Conservation (phyloP, 83 land plant species). For the Larix sibirica region DNA sequence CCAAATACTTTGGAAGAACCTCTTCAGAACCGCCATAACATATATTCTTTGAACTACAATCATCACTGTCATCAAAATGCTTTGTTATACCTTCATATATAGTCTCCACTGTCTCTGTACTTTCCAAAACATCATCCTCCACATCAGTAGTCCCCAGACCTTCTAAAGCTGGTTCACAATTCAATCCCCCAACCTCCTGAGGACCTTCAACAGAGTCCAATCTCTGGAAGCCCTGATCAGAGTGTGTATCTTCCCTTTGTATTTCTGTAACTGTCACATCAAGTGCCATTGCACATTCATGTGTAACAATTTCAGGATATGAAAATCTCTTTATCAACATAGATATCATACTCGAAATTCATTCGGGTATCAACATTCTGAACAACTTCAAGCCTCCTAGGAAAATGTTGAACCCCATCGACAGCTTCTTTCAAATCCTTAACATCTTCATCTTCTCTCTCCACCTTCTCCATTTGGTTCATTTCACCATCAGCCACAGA, state of each 20-base stretch:
- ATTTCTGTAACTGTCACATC: conserved; percentile 1
- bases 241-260: neutral
- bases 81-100: too few species aligned
- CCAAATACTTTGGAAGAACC: too few species aligned
- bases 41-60: too few species aligned
- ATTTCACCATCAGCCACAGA: conserved; percentile 1
- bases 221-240: conserved; percentile 2
- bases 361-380: neutral
- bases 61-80: too few species aligned
- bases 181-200: neutral
- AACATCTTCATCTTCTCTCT: neutral
- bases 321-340: conserved; percentile 1
- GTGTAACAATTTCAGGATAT: conserved; percentile 2
- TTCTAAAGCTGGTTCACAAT: too few species aligned
- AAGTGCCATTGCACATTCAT: neutral
- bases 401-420: neutral
- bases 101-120: neutral
- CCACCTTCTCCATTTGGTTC: neutral
- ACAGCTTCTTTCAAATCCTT: neutral
- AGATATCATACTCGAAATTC: neutral
- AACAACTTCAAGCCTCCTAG: conserved; percentile 1
- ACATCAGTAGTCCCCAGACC: too few species aligned
- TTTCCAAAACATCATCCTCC: neutral
- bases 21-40: too few species aligned
- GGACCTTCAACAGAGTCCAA: conserved; percentile 1